Evolutionary conservation across 1,284 basidiomycete species (phyloP), one percentile per base, ranked within the genome.

Genomic region (Apiotrichum akiyoshidainum): DNA sequence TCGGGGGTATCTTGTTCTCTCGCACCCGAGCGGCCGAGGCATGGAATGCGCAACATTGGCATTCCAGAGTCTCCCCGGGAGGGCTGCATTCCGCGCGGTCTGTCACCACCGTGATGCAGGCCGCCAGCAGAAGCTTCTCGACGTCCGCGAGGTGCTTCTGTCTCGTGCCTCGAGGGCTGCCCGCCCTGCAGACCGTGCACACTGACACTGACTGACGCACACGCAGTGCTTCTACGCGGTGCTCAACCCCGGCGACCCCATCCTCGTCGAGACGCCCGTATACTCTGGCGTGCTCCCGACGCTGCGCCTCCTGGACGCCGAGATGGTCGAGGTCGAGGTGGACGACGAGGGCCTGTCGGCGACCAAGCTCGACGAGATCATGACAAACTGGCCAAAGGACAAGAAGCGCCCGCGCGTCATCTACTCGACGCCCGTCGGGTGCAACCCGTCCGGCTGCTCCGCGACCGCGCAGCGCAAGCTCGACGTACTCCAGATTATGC

Each of bases 251-350:
- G 91, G 90, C 6, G 93, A 97, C 73, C 74, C 87, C 7, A 81
- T 96, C 42, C 81, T 96, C 41, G 83, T 95, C 45, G 93, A 97
- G 74, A 85, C 86, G 1, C 93, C 93, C 0, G 86, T 88, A 26
- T 97, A 96, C 75, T 86, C 89, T 49, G 76, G 76, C 26, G 74
- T 75, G 13, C 62, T 77, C n/a, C 69, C 73, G 9, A 59, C 68
- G 13, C 62, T 77, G 33, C 56, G 64, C 58, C 70, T 69, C 39
- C 67, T 77, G 46, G 53, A 67, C 1, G 66, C 72, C 65, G 82
- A 88, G 52, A 80, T 85, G 70, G 80, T 90, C 68, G 91, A 93
- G 81, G 83, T 96, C 16, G 83, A 84, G 19, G 88, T 88, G 14
- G 94, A 97, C 69, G 81, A 83, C 7, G 67, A 88, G 40, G 94